Conservation (phyloP, 1,139 yeast species). For the Blastobotrys capitulatus region DNA sequence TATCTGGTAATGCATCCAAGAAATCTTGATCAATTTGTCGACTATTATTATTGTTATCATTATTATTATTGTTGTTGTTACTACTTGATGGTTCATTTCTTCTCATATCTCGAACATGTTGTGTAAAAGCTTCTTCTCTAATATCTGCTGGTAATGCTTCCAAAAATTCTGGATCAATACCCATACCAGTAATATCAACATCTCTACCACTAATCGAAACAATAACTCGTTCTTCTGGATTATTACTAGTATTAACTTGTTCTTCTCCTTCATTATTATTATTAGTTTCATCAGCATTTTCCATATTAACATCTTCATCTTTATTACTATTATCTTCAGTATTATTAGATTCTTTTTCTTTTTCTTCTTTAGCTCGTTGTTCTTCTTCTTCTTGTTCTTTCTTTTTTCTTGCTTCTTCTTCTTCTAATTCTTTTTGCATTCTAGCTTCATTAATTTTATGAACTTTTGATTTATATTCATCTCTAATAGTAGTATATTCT, state of each 20-base stretch:
- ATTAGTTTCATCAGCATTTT: constrained; percentile 9
- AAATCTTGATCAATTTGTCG: constrained; percentile 80
- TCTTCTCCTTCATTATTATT: background rate
- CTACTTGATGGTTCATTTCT: constrained; percentile 16
- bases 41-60: constrained; percentile 14
- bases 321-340: constrained; percentile 11
- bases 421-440: constrained; percentile 26
- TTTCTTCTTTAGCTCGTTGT: constrained; percentile 11
- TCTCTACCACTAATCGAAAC: constrained; percentile 73
- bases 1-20: constrained; percentile 73
- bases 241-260: constrained; percentile 13
- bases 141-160: constrained; percentile 90
- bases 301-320: constrained; percentile 18
- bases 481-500: constrained; percentile 33
- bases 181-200: constrained; percentile 85
- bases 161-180: constrained; percentile 85
- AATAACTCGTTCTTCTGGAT: constrained; percentile 48
- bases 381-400: constrained; percentile 21
- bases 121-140: constrained; percentile 88
- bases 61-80: constrained; percentile 14
- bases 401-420: constrained; percentile 15
- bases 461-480: constrained; percentile 24
- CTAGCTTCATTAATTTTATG: constrained; percentile 23
- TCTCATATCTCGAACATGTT: constrained; percentile 64
- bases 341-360: background rate